Base-by-base conservation (phyloP, 495 filamentous ascomycete species). In the Margaritispora aquatica region DNA sequence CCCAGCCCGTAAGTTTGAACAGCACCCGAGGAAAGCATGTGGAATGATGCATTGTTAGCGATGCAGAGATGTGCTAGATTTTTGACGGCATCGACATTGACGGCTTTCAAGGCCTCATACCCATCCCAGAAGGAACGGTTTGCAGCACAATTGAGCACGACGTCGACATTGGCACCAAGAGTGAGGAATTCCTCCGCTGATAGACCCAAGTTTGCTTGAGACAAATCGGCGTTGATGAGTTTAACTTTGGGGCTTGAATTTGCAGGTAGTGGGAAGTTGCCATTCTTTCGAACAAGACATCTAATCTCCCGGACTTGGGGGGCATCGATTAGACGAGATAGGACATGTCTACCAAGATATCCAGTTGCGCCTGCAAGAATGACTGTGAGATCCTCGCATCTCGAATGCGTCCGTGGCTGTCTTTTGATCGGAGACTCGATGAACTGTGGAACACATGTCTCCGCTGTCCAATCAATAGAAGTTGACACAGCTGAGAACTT, bases 121-220 rank as follows among this genome's bases (percentile, higher is more conserved):
- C 63, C 68, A 13, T 82, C 76, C 57, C 77, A 62, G 64, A 75
- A 74, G 2, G 77, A 80, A 1, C 75, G 73, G 50, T 79, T 73
- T 0, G 80, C 77, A 9, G 79, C 81, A 59, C 74, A 76, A 66
- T 84, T 82, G 31, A 85, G 75, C 26, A 84, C 65, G 4, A 58
- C 59, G 47, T 83, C 71, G 0, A 69, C 74, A 1, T 52, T 38
- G 3, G 15, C 15, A 22, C 69, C 74, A 1, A 84, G 62, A 0
- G 29, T 50, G 0, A 10, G 62, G 26, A 38, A 17, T 2, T 24
- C 53, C 7, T 61, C 51, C 31, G 46, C 21, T 0, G 51, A 46
- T 4, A 66, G 57, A 1, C 63, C 63, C 9, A 58, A 36, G 3
- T 19, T 22, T 4, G 60, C 57, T 0, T 20, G 19, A n/a, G 44